phyloP scores from a whole-genome alignment of 805 yeast species.

The Hanseniaspora taiwanica region DNA sequence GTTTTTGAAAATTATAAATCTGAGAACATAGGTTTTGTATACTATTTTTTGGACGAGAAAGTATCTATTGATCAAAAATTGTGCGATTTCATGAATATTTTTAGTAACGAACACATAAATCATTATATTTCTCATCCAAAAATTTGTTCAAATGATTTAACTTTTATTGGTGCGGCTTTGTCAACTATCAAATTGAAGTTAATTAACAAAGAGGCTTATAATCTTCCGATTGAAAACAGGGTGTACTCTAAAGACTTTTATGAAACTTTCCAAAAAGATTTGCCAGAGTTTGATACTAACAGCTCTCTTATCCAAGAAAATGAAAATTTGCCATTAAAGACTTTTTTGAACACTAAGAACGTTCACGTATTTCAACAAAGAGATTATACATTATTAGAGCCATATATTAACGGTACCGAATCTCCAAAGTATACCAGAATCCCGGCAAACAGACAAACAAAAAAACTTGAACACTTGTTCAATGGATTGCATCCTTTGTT shows the following conservation, averaged over 20 bases:
- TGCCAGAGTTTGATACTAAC: not conserved
- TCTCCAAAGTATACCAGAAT: conserved; percentile 4
- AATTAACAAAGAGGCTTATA: conserved; percentile 30
- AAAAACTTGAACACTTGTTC: conserved; percentile 18
- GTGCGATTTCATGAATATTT: conserved; percentile 35
- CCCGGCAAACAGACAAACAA: conserved; percentile 2
- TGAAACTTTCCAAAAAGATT: conserved; percentile 15
- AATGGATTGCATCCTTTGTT: conserved; percentile 2
- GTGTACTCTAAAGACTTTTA: conserved; percentile 20
- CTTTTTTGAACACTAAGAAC: conserved; percentile 9
- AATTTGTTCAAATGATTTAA: conserved; percentile 47
- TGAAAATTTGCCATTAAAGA: conserved; percentile 5
- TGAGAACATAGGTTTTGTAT: conserved; percentile 38
- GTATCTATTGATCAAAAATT: conserved; percentile 35
- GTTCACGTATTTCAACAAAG: conserved; percentile 16
- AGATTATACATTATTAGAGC: conserved; percentile 12
- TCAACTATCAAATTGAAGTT: conserved; percentile 44
- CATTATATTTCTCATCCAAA: conserved; percentile 52
- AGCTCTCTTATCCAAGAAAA: not conserved
- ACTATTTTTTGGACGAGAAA: conserved; percentile 62
- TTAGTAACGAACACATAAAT: conserved; percentile 42
- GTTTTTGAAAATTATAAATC: conserved; percentile 15
- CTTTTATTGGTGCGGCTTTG: conserved; percentile 41
- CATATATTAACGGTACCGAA: conserved; percentile 12
- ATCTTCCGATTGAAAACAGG: conserved; percentile 25